Evolutionary conservation across 306 rosid genomes (phyloP), one percentile per base, ranked within the genome.

Genomic region (Gastrolobium bilobum): DNA sequence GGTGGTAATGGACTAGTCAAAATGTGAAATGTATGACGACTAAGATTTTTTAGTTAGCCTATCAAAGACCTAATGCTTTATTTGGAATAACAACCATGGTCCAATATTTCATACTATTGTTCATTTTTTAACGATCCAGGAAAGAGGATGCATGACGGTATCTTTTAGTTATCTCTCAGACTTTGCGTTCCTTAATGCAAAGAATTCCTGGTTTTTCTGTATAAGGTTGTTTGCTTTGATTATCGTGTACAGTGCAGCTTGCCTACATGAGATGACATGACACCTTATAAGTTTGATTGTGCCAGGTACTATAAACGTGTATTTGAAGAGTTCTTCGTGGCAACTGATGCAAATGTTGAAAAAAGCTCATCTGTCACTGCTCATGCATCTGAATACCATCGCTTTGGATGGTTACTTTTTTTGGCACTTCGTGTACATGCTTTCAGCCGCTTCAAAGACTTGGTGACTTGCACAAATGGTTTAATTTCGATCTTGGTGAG

Each of bases 371-470:
- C 80, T 79, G 76, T 56, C 70, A 37, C 86, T 61, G 86, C 76
- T 71, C 83, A 83, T 71, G 89, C 87, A 77, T 91, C 96, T 0
- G 92, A 91, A 54, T 93, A 90, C 85, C 97, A 93, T 86, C 93
- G 93, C 48, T 96, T 96, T 87, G 99, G 99, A 81, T 96, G 99
- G 99, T 85, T 96, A 82, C 90, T 96, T 71, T 96, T 96, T 86
- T 80, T 96, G 96, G 97, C 99, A 38, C 97, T 96, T 54, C 97
- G 99, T 39, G 91, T 89, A 4, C 98, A 93, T 76, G 93, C 94
- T 37, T 91, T 96, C 84, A 90, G 98, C 86, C 96, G 94, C 61
- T 91, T 89, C 80, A 91, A 80, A 84, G 97, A 91, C 88, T 81
- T 93, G 67, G 98, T 96, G 86, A 91, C 99, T 63, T 96, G 97